Base-by-base conservation (phyloP, 192 early-diverging fungal species). In the Backusella sp. region DNA sequence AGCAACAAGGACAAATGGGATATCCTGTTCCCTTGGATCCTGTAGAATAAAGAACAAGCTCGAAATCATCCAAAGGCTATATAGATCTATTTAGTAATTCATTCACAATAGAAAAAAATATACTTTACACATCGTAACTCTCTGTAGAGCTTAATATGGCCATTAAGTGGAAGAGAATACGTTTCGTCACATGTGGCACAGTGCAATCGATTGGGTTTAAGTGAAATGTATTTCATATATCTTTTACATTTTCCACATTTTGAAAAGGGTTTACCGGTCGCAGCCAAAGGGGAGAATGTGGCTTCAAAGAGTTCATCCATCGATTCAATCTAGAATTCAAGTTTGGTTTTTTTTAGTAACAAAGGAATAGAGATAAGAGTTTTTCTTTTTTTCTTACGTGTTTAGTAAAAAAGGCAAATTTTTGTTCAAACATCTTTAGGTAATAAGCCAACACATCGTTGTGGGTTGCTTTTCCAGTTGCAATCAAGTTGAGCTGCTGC, bases 11-110 rank as follows among this genome's bases (percentile, higher is more conserved):
- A 49, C 87, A 88, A 26, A 88, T 56, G 12, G 83, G 83, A 66
- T 80, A 88, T 2, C 89, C 89, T 15, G 79, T 89, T 32, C 87
- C 88, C 72, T 88, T 90, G 53, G 86, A 86, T 17, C 87, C 87
- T 37, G 85, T 88, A 34, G 87, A 86, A 49, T 82, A 89, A 9
- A 82, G 65, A 52, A 88, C 79, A 23, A 88, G 69, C 68, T 90
- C 88, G 73, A 88, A 88, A 56, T 81, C 82, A 76, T 88, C 87
- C 21, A 89, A 68, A 15, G 87, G 87, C 80, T 82, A 59, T 26
- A 69, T 68, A 68, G 36, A 35, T n/a, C 4, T n/a, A 35, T 19
- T 68, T n/a, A 34, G 30, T 34, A 0, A 36, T 36, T 17, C 1
- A 34, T 17, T n/a, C 9, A 14, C 36, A 32, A 74, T 56, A 44